These are phyloP conservation scores for Gossypium davidsonii DNA, from an alignment of 441 rosid genomes.

Conservation along the genomic window DNA sequence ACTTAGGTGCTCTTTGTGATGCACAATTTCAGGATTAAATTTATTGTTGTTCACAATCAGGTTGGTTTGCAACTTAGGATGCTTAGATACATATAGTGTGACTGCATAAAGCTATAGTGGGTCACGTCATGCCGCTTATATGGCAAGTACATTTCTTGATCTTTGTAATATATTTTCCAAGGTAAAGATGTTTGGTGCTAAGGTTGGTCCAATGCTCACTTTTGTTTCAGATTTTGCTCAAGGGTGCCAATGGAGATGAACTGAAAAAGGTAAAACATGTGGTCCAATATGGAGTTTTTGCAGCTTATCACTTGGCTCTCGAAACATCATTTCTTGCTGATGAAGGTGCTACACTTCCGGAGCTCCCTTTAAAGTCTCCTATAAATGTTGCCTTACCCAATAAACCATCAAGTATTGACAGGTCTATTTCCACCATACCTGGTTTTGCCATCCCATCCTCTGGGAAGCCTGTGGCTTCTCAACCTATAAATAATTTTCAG, in stretches of 20 bases:
- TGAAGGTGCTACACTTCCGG: constrained; percentile 75
- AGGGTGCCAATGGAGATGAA: constrained; percentile 64
- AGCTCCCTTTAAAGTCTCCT: constrained; percentile 59
- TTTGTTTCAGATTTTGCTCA: constrained; percentile 57
- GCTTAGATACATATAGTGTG: neutral
- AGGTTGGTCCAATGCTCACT: constrained; percentile 1
- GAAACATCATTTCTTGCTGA: constrained; percentile 79
- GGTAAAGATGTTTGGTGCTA: neutral
- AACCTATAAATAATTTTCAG: constrained; percentile 29
- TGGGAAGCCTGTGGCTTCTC: constrained; percentile 36
- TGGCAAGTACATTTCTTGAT: neutral
- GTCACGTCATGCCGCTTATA: constrained; percentile 5
- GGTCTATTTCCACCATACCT: constrained; percentile 69
- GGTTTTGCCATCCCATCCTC: constrained; percentile 43
- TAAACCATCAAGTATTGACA: constrained; percentile 48
- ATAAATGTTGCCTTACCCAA: constrained; percentile 67
- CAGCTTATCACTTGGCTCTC: constrained; percentile 75
- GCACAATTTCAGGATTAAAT: constrained; percentile 6
- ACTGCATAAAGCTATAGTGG: neutral
- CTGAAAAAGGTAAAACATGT: constrained; percentile 74
- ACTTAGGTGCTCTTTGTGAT: constrained; percentile 6
- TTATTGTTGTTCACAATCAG: constrained; percentile 15
- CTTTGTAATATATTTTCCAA: neutral
- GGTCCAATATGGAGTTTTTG: constrained; percentile 72
- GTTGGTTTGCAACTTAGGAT: neutral